Base-by-base conservation (phyloP, 2,329 filamentous ascomycete genomes). In the Epichloe gansuensis region DNA sequence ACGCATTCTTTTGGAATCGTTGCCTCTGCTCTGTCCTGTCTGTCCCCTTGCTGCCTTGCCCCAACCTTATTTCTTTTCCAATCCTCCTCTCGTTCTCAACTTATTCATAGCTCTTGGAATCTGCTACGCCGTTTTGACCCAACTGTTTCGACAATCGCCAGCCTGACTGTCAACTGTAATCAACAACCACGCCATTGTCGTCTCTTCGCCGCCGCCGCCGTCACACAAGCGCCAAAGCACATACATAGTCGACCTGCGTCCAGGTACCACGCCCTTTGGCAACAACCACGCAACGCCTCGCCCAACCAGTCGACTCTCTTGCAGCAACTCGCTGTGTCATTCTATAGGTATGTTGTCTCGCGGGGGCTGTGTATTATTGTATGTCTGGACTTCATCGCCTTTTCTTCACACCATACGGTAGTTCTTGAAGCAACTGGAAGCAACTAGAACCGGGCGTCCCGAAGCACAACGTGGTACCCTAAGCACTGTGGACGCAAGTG, bases 61-160 rank as follows among this genome's bases (percentile, higher is more conserved):
- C 54, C 52, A 56, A 55, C 57, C 53, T 58, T 56, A 53, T 56
- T 55, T 56, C 35, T 51, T 49, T 43, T 44, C 49, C 47, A 43
- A 44, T 53, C 50, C 50, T 55, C 50, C 44, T 53, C 52, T 49
- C 47, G 8, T 17, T 49, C 36, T 48, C 42, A n/a, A n/a, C 23
- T 31, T 47, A 21, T 25, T 48, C 41, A 40, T 21, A 49, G 7
- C 43, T 11, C 31, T 23, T 34, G 21, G 38, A 11, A 13, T 43
- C 34, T 27, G 13, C 9, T 43, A 2, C 21, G 12, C 41, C 11
- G 41, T 12, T 12, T 12, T 17, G 38, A 17, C 38, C 17, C 11
- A 9, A 35, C 44, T 4, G 11, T 15, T 15, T 41, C 47, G 47
- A 41, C 8, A 12, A 49, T 31, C 25, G 21, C 4, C 47, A 21